Base-by-base conservation (phyloP, 768 basidiomycete genomes). In the Chalciporus piperatus region DNA sequence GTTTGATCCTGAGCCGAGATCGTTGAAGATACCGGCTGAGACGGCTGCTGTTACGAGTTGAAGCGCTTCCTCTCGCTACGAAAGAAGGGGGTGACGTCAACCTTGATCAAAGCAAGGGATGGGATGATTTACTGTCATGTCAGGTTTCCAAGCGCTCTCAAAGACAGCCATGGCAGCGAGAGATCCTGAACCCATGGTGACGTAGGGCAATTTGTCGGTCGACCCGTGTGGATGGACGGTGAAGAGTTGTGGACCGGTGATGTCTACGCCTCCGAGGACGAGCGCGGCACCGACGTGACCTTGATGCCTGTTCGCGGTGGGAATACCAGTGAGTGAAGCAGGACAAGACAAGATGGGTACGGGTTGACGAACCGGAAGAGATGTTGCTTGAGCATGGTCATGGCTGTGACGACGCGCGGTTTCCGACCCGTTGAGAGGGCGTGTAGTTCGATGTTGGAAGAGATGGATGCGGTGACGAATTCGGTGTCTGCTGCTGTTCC, bases 401-500 rank as follows among this genome's bases (percentile, higher is more conserved):
- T 98, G 6, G 96, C 97, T 0, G 97, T 97, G 45, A 96, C 92
- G 17, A 99, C 93, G 52, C 87, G 81, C 4, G 96, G 93, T 70
- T 91, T 92, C 51, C 96, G 75, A 20, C 94, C 95, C 27, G 91
- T 94, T 16, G 89, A 87, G 27, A 98, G 80, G 1, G 84, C 81
- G 65, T 98, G 96, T 13, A 99, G 77, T 69, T 94, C 92, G 71
- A 99, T 91, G 72, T 97, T 97, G 37, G 92, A 94, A 2, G 92
- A 92, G 66, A 99, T 98, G 65, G 94, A 80, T 13, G 92, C 92
- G 42, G 97, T 98, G 30, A 85, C 87, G 64, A 93, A 94, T 68
- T 96, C 93, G 0, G 96, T 98, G 66, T 99, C 97, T 8, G 97
- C 97, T n/a, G 96, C 97, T 2, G 97, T 98, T 54, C 97, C 97